Base-by-base conservation (phyloP, 371 early-diverging fungal genomes). In the Zychaea mexicana region DNA sequence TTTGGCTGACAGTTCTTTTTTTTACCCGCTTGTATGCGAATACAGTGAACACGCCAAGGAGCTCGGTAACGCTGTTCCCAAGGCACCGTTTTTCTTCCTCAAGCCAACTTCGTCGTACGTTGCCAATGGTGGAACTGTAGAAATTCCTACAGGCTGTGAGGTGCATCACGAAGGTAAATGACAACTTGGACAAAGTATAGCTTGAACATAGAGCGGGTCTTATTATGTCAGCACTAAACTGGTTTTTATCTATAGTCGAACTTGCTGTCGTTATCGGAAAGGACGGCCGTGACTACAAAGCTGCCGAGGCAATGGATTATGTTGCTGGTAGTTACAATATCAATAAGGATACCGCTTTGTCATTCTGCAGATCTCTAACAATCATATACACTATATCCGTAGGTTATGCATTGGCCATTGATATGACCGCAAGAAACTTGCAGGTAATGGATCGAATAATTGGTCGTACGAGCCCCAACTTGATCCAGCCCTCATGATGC, bases 201-300 rank as follows among this genome's bases (percentile, higher is more conserved):
- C n/a, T n/a, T n/a, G n/a, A n/a, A n/a, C n/a, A n/a, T n/a, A 33
- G 54, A 28, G 52, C 52, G 39, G 13, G 15, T 27, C 4, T 56
- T 36, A 61, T 1, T 1, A 60, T 24, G 21, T 27, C 36, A 55
- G 2, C 1, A 49, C 27, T 56, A 47, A 53, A 56, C 12, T 53
- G 38, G 2, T 39, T 5, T 13, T 2, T 12, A 15, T 27, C 27
- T 61, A 57, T 32, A 68, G 92, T 98, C 52, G 98, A 98, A 77
- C 87, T 98, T 19, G 97, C 93, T 15, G 93, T 97, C 2, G 91
- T 98, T 17, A 95, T 98, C 64, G 95, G 94, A 38, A 91, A 91
- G 66, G 73, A 77, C 17, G 95, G 92, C 5, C 84, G 93, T 17
- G 90, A 96, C 71, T 92, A 95, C 63, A 38, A 63, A 8, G 85